phyloP scores from a whole-genome alignment of 2,329 filamentous ascomycete species.

The Fusarium sp. region DNA sequence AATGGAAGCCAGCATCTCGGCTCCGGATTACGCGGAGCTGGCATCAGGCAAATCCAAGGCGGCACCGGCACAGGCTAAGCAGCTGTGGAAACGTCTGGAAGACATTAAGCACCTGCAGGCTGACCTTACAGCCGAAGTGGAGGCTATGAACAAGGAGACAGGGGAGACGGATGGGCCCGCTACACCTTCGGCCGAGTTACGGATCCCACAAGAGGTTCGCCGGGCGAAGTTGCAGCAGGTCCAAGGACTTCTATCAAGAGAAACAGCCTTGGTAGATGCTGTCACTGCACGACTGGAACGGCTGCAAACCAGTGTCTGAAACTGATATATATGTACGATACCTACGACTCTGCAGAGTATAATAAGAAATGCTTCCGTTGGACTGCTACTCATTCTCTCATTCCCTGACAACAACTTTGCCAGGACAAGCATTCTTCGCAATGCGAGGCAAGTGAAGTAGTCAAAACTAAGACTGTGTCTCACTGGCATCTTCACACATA shows the following conservation, averaged over 20 bases:
- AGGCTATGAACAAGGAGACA: constrained; percentile 51
- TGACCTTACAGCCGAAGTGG: constrained; percentile 62
- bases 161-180: constrained; percentile 41
- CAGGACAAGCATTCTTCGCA: not conserved
- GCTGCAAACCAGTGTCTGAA: constrained; percentile 51
- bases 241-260: constrained; percentile 69
- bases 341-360: constrained; percentile 15
- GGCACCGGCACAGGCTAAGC: constrained; percentile 50
- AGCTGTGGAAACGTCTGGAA: constrained; percentile 65
- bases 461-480: not conserved
- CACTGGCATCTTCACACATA: not conserved
- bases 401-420: not conserved
- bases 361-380: constrained; percentile 21
- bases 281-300: constrained; percentile 70
- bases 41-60: constrained; percentile 48
- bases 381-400: not conserved
- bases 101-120: constrained; percentile 64
- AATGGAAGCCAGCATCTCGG: constrained; percentile 62
- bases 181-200: constrained; percentile 52
- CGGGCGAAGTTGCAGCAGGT: constrained; percentile 72
- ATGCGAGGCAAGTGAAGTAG: not conserved
- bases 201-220: constrained; percentile 68
- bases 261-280: constrained; percentile 74
- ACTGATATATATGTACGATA: constrained; percentile 40
- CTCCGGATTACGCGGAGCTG: constrained; percentile 43